phyloP scores from a whole-genome alignment of 2,329 filamentous ascomycete species.

The Grosmannia huntii region DNA sequence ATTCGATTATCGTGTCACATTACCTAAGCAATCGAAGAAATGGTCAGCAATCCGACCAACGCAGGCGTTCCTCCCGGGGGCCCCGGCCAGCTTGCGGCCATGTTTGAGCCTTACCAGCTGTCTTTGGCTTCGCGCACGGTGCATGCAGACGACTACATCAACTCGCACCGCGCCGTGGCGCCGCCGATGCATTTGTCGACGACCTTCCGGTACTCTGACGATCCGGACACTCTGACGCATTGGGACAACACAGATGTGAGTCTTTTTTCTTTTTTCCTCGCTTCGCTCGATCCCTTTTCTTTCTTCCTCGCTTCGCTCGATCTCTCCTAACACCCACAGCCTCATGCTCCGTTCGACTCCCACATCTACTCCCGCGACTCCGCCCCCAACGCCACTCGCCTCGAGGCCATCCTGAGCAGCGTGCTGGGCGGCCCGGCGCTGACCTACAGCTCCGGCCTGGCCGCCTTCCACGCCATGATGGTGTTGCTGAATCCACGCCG shows the following conservation, averaged over 20 bases:
- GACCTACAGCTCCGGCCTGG: conserved; percentile 74
- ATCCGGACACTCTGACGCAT: conserved; percentile 51
- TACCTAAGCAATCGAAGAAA: background rate
- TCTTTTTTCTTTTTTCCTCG: background rate
- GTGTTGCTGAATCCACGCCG: conserved; percentile 73
- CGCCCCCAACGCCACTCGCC: conserved; percentile 67
- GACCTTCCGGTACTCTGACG: conserved; percentile 67
- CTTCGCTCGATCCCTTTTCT: too few species aligned
- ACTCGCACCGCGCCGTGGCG: conserved; percentile 64
- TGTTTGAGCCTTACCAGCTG: conserved; percentile 24
- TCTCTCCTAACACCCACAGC: conserved; percentile 20
- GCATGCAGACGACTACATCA: conserved; percentile 70
- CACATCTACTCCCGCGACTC: conserved; percentile 77
- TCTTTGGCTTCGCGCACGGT: conserved; percentile 60
- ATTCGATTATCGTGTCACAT: background rate
- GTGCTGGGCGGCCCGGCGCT: conserved; percentile 58
- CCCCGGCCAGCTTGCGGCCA: conserved; percentile 16
- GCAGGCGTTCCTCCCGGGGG: conserved; percentile 4
- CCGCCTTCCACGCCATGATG: conserved; percentile 78
- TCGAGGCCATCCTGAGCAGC: conserved; percentile 69
- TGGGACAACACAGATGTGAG: conserved; percentile 45
- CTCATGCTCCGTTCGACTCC: conserved; percentile 39
- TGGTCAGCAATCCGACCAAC: background rate
- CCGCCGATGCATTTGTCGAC: conserved; percentile 85
- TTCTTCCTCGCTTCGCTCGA: background rate